Conservation (phyloP, 1,139 yeast genomes). For the Saccharomycopsis hybrid region DNA sequence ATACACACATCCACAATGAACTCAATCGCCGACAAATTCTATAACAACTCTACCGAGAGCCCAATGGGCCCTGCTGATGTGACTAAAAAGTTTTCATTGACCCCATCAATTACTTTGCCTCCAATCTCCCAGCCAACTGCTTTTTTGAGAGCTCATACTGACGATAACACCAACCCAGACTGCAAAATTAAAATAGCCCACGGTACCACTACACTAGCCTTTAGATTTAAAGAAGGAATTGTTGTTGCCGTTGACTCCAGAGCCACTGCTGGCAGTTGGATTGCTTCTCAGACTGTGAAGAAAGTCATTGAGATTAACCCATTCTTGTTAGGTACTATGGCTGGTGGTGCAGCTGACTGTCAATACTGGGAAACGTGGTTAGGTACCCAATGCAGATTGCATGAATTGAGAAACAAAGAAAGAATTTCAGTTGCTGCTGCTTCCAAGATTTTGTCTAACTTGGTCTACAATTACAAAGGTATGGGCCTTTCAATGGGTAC, state of each 20-base stretch:
- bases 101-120: conserved; percentile 70
- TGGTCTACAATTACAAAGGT: conserved; percentile 92
- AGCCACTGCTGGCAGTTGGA: conserved; percentile 98
- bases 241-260: conserved; percentile 96
- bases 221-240: conserved; percentile 93
- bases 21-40: conserved; percentile 35
- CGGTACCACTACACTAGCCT: conserved; percentile 97
- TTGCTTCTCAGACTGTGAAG: conserved; percentile 96
- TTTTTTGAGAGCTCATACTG: conserved; percentile 95
- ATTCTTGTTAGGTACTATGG: conserved; percentile 93
- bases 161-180: conserved; percentile 86
- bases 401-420: conserved; percentile 90
- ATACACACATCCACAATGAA: conserved; percentile 29
- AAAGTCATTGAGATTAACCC: conserved; percentile 97
- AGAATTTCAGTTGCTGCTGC: conserved; percentile 97
- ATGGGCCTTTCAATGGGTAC: conserved; percentile 99
- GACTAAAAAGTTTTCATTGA: conserved; percentile 28
- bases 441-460: conserved; percentile 82
- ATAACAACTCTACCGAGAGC: conserved; percentile 30
- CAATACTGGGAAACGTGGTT: conserved; percentile 99
- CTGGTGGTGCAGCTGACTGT: conserved; percentile 99
- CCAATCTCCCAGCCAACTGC: conserved; percentile 92
- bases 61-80: too few relatives aligned
- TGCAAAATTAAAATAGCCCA: conserved; percentile 95
- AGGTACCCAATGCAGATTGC: conserved; percentile 93